Evolutionary conservation across 176 grass and related monocot genomes (phyloP).

Genomic region (Thalia dealbata): DNA sequence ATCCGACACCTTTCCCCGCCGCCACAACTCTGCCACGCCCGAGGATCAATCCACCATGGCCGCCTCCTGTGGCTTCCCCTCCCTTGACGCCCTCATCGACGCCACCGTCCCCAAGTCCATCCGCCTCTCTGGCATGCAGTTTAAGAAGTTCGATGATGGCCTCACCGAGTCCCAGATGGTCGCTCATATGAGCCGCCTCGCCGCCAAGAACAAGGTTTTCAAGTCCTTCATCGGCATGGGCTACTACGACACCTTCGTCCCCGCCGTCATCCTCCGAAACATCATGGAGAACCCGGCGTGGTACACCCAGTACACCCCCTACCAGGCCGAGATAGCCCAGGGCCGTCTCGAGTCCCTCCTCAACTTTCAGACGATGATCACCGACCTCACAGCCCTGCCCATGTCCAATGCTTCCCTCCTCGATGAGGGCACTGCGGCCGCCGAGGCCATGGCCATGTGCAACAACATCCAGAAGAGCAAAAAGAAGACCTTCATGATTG

Average conservation of each 20-base stretch:
- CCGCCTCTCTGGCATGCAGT: conserved; percentile 21
- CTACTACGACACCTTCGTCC: conserved; percentile 87
- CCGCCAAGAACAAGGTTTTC: conserved; percentile 62
- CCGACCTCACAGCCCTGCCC: conserved; percentile 85
- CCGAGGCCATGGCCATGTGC: conserved; percentile 99
- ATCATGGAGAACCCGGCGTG: conserved; percentile 98
- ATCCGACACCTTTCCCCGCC: conserved; percentile 77
- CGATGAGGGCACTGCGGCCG: conserved; percentile 95
- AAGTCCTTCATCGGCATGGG: conserved; percentile 99
- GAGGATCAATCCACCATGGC: conserved; percentile 64
- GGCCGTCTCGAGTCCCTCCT: conserved; percentile 93
- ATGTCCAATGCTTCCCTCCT: conserved; percentile 98
- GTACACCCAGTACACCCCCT: conserved; percentile 99
- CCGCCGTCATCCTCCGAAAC: conserved; percentile 68
- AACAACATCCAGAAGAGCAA: conserved; percentile 62
- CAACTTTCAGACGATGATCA: conserved; percentile 87
- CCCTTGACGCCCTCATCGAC: conserved; percentile 71
- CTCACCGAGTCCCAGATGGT: conserved; percentile 90
- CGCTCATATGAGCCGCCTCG: conserved; percentile 71
- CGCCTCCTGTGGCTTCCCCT: conserved; percentile 48
- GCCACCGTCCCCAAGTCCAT: conserved; percentile 42
- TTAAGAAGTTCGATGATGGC: conserved; percentile 56
- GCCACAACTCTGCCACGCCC: conserved; percentile 86
- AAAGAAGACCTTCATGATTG: conserved; percentile 89
- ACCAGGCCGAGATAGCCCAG: conserved; percentile 99